Base-by-base conservation (phyloP, 2,329 filamentous ascomycete species). In the Xylaria arbuscula region DNA sequence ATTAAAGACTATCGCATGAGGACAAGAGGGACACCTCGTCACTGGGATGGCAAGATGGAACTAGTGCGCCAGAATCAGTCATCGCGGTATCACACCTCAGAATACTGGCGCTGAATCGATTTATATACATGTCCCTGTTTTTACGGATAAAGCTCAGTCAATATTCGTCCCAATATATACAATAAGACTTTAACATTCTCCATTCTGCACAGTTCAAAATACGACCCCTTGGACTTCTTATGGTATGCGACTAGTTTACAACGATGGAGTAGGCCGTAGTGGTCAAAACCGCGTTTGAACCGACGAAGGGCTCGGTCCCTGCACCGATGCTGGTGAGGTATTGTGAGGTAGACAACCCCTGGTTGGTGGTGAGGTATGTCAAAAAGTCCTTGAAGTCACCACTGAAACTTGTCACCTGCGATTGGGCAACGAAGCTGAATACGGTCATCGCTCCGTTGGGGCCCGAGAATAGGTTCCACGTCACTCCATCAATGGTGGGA, bases 391-490 rank as follows among this genome's bases (percentile, higher is more conserved):
- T 81, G 70, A 89, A 68, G 72, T 90, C 86, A 24, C 83, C 87
- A 34, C 77, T 81, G 79, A 88, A 90, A 75, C 66, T 81, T 11
- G 79, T 82, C 19, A 84, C 78, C 19, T 83, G 74, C 47, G 78
- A 82, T 6, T 61, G 40, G 40, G 72, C 74, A 68, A 77, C 73
- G 62, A 77, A 90, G 72, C 83, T 86, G 79, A 84, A 90, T 15
- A 90, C 88, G 3, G 83, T 85, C 75, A 82, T 88, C 61, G 77
- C 72, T 36, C 86, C 86, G 72, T 90, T 89, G 13, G 77, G 79
- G 19, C 88, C 88, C 51, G 81, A 81, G 78, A 84, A 90, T 47
- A 90, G 78, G 60, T 86, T 83, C 83, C 84, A 90, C 40, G 74
- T 78, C 36, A 80, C 76, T 40, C 86, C 87, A 24, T 78, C 85